phyloP scores from a whole-genome alignment of 225 moss, liverwort and hornwort species.

The Sphagnum contortum region DNA sequence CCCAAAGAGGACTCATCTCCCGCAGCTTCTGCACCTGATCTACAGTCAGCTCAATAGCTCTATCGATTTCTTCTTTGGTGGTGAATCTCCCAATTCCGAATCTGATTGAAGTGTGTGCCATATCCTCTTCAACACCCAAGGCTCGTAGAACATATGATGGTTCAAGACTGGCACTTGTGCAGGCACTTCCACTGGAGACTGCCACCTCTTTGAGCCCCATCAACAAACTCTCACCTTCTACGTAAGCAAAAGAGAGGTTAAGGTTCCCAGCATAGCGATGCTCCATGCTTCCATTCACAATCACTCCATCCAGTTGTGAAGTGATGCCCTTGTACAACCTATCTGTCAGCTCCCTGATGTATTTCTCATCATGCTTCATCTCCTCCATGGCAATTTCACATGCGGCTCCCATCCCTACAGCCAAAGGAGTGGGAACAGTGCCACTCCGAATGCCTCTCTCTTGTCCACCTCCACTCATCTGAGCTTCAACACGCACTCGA shows the following conservation, averaged over 20 bases:
- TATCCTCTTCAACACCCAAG: conserved; percentile 91
- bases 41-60: conserved; percentile 65
- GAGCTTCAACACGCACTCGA: conserved; percentile 81
- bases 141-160: conserved; percentile 96
- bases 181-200: conserved; percentile 94
- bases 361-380: conserved; percentile 63
- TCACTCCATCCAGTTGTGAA: conserved; percentile 63
- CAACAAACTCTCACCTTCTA: conserved; percentile 92
- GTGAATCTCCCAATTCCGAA: conserved; percentile 95
- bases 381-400: conserved; percentile 83
- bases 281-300: conserved; percentile 80
- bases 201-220: conserved; percentile 99
- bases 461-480: conserved; percentile 97
- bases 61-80: conserved; percentile 77
- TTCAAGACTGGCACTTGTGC: conserved; percentile 94
- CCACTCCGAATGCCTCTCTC: conserved; percentile 95
- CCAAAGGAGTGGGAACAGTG: conserved; percentile 76
- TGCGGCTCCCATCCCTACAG: conserved; percentile 77
- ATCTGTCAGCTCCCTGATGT: conserved; percentile 45
- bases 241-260: conserved; percentile 86
- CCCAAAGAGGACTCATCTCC: conserved; percentile 95
- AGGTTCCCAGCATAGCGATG: conserved; percentile 82
- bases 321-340: conserved; percentile 53
- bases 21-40: conserved; percentile 81
- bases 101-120: conserved; percentile 96